Evolutionary conservation across 139 green algal genomes (phyloP).

Genomic region (Chlamydomonas applanata): DNA sequence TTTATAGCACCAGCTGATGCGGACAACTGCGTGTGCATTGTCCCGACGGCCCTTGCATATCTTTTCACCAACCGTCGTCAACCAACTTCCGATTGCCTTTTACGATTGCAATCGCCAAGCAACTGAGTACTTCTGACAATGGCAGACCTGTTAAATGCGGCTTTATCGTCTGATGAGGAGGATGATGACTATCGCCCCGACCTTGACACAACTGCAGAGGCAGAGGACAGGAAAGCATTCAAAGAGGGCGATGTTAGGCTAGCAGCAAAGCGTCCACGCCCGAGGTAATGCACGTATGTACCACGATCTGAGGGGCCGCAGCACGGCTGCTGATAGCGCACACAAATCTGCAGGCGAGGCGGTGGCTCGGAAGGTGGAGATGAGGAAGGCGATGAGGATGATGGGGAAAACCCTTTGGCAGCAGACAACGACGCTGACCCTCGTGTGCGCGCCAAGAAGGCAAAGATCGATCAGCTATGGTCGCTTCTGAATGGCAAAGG

Average conservation of each 20-base stretch:
- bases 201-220: conserved; percentile 37
- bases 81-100: no score
- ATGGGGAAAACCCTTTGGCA: conserved; percentile 2
- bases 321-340: no score
- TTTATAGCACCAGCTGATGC: no score
- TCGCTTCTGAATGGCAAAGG: conserved; percentile 5
- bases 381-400: conserved; percentile 3
- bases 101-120: no score
- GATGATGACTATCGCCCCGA: conserved; percentile 73
- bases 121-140: no score
- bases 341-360: background rate
- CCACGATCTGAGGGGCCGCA: no score
- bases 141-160: conserved; percentile 26
- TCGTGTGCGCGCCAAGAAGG: conserved; percentile 11
- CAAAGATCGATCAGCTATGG: conserved; percentile 22
- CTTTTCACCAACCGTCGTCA: background rate
- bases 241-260: background rate
- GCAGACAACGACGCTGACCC: conserved; percentile 12
- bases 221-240: conserved; percentile 18
- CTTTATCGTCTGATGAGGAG: conserved; percentile 67
- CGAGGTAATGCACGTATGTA: no score
- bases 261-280: no score
- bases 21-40: no score
- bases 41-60: background rate
- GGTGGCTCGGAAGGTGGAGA: background rate